Base-by-base conservation (phyloP, 768 basidiomycete species). In the Collybia sordida region DNA sequence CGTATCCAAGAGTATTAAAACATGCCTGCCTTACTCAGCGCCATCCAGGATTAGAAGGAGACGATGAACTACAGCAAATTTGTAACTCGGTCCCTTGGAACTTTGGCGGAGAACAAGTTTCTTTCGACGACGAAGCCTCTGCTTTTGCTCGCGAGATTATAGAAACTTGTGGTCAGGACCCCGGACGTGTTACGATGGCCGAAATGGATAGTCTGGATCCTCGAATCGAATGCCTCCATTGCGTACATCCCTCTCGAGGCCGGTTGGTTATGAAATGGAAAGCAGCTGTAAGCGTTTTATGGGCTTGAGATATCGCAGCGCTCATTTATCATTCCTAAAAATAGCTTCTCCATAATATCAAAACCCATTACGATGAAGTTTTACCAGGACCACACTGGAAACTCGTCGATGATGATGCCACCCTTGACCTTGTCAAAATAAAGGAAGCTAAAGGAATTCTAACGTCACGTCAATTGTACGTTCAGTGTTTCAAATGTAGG, bases 251-350 rank as follows among this genome's bases (percentile, higher is more conserved):
- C 1, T 54, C 39, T 37, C 36, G 43, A 18, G 50, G 57, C n/a
- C 53, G 61, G 6, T 55, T 61, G 9, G 59, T 61, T 9, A 69
- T 71, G 68, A 62, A 52, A 21, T 72, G 69, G 69, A 61, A 45
- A 28, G 59, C 52, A 47, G 70, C 67, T 41, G 71, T 67, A 55
- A 36, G 64, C 61, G 9, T 12, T 18, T 12, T 7, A 15, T 11
- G 56, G 60, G 15, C 2, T 41, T 8, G 18, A 21, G 23, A 21
- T 41, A 8, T 15, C 19, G 17, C 17, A 8, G 17, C 21, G 4
- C 12, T 41, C 14, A 12, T 14, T 6, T 6, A 3, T 4, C 31
- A 31, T 31, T 14, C 11, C 9, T 11, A 31, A 31, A 31, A 31
- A 6, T 11, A 31, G 31, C 31, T 31, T 31, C 44, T 34, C n/a